phyloP scores from a whole-genome alignment of 1,139 yeast genomes.

The Hyphopichia burtonii region DNA sequence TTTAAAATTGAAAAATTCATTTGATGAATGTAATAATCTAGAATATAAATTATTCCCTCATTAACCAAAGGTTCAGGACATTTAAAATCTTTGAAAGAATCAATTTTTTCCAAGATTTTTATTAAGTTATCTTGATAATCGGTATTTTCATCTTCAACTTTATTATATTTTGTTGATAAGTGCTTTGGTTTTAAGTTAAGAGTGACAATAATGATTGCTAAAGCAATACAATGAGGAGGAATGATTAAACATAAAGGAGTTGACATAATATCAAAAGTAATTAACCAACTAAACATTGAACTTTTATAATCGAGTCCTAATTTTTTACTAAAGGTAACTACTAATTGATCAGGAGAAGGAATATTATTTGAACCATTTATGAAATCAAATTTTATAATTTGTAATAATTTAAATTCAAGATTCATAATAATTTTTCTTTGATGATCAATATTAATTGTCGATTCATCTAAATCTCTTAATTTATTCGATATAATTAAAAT shows the following conservation, averaged over 20 bases:
- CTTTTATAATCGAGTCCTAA: constrained; percentile 45
- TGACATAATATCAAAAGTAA: constrained; percentile 70
- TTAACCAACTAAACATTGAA: constrained; percentile 67
- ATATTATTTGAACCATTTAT: constrained; percentile 49
- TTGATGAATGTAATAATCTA: constrained; percentile 61
- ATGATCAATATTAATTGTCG: constrained; percentile 31
- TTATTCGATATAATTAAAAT: constrained; percentile 47
- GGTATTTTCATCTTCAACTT: constrained; percentile 24
- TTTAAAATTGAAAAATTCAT: constrained; percentile 33
- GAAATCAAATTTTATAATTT: constrained; percentile 73
- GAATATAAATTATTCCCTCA: constrained; percentile 59
- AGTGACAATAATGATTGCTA: constrained; percentile 55
- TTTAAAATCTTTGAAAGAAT: constrained; percentile 40
- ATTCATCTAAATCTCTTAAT: constrained; percentile 31
- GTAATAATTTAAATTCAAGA: constrained; percentile 71
- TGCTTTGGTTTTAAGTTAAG: constrained; percentile 42
- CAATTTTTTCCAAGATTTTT: constrained; percentile 30
- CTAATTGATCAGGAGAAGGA: constrained; percentile 58
- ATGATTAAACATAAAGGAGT: constrained; percentile 69
- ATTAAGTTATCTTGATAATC: constrained; percentile 20
- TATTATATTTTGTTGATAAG: constrained; percentile 21
- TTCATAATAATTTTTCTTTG: constrained; percentile 54
- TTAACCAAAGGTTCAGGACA: constrained; percentile 55
- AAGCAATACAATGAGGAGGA: constrained; percentile 80
- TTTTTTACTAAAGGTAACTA: constrained; percentile 65